Percentiles rank a stretch among this genome's conserved stretches.
Conservation (phyloP, 768 basidiomycete genomes). For the Podaxis sp. region DNA sequence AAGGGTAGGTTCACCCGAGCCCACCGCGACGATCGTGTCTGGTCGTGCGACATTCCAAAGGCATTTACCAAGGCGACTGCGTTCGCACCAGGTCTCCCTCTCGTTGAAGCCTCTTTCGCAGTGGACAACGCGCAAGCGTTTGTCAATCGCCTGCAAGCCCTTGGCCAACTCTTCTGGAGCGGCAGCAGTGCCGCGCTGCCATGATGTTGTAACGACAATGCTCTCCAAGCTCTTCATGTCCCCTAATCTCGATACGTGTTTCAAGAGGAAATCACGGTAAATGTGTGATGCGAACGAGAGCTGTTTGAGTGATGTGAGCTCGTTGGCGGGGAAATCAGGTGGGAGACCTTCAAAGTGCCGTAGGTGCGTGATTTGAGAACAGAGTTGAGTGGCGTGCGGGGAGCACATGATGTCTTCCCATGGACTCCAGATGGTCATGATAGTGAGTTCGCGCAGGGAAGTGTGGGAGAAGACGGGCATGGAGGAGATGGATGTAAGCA, state of each 20-base stretch:
- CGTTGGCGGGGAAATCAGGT: constrained; percentile 9
- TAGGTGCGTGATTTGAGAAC: constrained; percentile 10
- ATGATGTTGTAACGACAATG: constrained; percentile 7
- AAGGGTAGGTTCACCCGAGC: background rate
- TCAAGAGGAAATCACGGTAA: constrained; percentile 10
- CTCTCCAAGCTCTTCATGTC: constrained; percentile 1
- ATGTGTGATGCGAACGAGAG: constrained; percentile 10
- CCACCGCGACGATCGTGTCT: background rate
- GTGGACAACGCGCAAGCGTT: constrained; percentile 6
- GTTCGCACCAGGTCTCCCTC: constrained; percentile 3
- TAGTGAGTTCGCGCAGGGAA: constrained; percentile 7
- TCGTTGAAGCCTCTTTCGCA: constrained; percentile 6
- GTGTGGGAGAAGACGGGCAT: constrained; percentile 7
- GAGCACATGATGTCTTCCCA: constrained; percentile 5
- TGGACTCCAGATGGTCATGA: constrained; percentile 12
- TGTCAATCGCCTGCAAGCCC: constrained; percentile 9
- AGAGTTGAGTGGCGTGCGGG: constrained; percentile 5
- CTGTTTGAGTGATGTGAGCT: constrained; percentile 9
- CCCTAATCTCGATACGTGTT: constrained; percentile 2
- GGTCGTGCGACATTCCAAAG: constrained; percentile 8
- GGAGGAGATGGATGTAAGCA: constrained; percentile 2
- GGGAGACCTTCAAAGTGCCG: constrained; percentile 8
- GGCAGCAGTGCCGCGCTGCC: background rate
- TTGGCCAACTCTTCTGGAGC: constrained; percentile 3
- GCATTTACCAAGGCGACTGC: constrained; percentile 4